Percentiles rank a stretch among this genome's conserved stretches.
phyloP scores from a whole-genome alignment of 139 green algal genomes.

The Chlorella sorokiniana region DNA sequence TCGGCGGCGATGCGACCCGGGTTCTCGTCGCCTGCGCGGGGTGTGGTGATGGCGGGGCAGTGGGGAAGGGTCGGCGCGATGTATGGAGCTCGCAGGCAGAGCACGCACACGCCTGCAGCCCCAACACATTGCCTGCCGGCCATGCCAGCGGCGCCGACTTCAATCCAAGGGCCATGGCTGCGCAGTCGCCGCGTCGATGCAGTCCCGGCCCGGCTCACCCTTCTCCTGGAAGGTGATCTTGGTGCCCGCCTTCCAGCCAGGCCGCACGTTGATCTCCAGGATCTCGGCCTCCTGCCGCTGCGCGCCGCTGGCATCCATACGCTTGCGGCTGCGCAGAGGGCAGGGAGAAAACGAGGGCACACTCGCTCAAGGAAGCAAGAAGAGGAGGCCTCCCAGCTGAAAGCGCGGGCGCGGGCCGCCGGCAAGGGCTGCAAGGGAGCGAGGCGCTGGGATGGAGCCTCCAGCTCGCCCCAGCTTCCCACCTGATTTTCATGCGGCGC shows the following conservation, averaged over 20 bases:
- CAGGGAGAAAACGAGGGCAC: neutral
- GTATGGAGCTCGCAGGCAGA: too few species aligned
- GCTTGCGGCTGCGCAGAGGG: conserved; percentile 28
- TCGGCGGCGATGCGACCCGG: conserved; percentile 80
- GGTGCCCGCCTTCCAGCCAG: conserved; percentile 96
- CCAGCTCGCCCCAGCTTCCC: neutral
- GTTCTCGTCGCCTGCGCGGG: conserved; percentile 79
- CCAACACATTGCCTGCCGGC: too few species aligned
- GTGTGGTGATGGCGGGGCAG: too few species aligned
- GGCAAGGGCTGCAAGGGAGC: neutral
- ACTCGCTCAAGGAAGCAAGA: neutral
- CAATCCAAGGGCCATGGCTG: too few species aligned
- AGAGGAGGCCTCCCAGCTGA: neutral
- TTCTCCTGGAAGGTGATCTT: conserved; percentile 94
- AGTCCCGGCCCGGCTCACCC: too few species aligned
- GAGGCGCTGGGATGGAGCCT: neutral
- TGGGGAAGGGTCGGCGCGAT: too few species aligned
- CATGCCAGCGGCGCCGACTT: too few species aligned
- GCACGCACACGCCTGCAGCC: too few species aligned
- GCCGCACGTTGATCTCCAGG: conserved; percentile 87
- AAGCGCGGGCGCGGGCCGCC: too few species aligned
- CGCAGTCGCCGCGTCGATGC: too few species aligned
- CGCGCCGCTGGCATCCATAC: conserved; percentile 35
- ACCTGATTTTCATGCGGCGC: conserved; percentile 56
- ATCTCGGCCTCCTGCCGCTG: conserved; percentile 72